Evolutionary conservation across 2,329 filamentous ascomycete species (phyloP).

Genomic region (Verticillium albo-atrum): DNA sequence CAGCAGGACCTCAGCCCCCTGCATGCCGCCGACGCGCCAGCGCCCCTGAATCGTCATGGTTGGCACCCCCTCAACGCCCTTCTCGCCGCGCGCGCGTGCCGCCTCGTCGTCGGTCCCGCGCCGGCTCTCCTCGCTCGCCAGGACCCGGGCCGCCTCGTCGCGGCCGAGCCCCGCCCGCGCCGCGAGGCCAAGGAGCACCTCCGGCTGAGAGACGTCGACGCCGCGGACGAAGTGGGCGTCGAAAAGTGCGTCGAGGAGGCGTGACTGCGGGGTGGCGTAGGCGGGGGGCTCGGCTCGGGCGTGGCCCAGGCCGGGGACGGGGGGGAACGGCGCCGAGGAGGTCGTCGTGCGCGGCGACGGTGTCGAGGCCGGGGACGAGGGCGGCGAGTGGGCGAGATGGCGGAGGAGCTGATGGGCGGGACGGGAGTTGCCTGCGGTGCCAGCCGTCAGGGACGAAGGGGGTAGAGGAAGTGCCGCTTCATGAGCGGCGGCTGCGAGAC

Average conservation of each 20-base stretch:
- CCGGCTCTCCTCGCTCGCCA: constrained; percentile 21
- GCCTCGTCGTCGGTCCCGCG: constrained; percentile 24
- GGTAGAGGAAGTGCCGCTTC: neutral
- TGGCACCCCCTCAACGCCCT: constrained; percentile 59
- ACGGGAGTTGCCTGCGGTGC: constrained; percentile 38
- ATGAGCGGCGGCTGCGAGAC: neutral
- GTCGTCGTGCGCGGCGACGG: neutral
- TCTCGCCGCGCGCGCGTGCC: constrained; percentile 19
- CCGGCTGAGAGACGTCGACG: constrained; percentile 34
- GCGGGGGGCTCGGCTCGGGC: constrained; percentile 3
- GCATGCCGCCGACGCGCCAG: constrained; percentile 67
- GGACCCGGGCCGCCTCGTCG: constrained; percentile 8
- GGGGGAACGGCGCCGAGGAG: constrained; percentile 17
- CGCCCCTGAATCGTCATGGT: constrained; percentile 66
- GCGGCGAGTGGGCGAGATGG: constrained; percentile 25
- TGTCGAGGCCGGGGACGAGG: neutral
- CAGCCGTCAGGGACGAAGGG: constrained; percentile 11
- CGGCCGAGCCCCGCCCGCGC: constrained; percentile 23
- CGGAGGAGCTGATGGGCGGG: constrained; percentile 43
- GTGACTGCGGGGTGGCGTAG: constrained; percentile 28
- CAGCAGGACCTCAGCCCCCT: constrained; percentile 62
- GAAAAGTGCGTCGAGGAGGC: constrained; percentile 37
- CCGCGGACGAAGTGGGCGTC: constrained; percentile 35
- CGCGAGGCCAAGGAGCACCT: constrained; percentile 31
- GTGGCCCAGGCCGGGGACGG: constrained; percentile 3